Base-by-base conservation (phyloP, 371 early-diverging fungal genomes). In the Circinella minor region DNA sequence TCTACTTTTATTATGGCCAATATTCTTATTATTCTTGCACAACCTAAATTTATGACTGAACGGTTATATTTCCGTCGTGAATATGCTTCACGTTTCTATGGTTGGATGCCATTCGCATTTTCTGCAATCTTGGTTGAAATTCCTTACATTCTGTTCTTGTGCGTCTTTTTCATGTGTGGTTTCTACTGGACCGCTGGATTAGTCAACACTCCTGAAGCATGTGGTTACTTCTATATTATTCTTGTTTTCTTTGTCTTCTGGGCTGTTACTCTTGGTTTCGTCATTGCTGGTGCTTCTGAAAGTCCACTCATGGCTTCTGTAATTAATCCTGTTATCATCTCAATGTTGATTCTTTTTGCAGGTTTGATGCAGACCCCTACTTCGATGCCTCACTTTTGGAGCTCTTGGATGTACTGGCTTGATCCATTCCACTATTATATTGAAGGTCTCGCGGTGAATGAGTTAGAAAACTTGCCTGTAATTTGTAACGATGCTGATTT, bases 301-400 rank as follows among this genome's bases (percentile, higher is more conserved):
- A 85, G 76, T 61, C 81, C 87, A 1, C 71, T 81, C 4, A 81
- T 91, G 14, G 90, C 91, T 7, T 78, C 90, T 14, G 80, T 93
- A 47, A 68, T 93, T 68, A 89, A 90, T 55, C 92, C 94, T 5
- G 87, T 93, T 69, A 85, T 92, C 63, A 87, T 90, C 38, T 85
- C 91, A 1, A 81, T 91, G 51, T 79, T 93, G 71, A 85, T 88
- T 68, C 73, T 94, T 67, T 92, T 92, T 79, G 87, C 88, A 48
- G 93, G 93, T 80, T 80, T 92, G 47, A 86, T 92, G 76, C 89
- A 92, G 61, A 87, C 91, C 7, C 83, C 86, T 39, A 17, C 61
- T 10, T 69, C 81, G 1, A 92, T 94, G 90, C 93, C 93, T 27
- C 57, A 71, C 38, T 93, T 95, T 79, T 94, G 93, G 92, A 76